Base-by-base conservation (phyloP, 1,139 yeast genomes). In the Lodderomyces theae region DNA sequence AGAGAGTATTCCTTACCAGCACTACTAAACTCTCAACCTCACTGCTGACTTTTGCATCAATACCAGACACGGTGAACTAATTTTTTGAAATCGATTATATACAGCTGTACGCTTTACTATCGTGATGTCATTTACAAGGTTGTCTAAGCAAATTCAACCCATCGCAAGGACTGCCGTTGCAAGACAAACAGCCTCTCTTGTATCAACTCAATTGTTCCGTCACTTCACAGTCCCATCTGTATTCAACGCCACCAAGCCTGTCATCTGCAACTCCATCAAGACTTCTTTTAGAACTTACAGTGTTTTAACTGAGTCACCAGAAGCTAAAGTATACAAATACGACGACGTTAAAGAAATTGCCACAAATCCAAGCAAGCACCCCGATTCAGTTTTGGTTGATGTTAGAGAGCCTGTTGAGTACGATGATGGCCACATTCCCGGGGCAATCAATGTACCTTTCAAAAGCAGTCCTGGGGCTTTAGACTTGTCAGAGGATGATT, bases 381-480 rank as follows among this genome's bases (percentile, higher is more conserved):
- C 74, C 9, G 62, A 72, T 28, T 63, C 74, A 19, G 72, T 86
- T 34, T 64, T 90, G 35, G 80, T 90, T 17, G 98, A 92, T 58
- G 97, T 87, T 24, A 80, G 98, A 58, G 98, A 92, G 64, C 96
- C 97, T 3, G 72, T 72, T 39, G 98, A 92, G 64, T 86, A 61
- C 58, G 66, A 68, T 36, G 80, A 71, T 45, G 89, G 88, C 28
- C 77, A 74, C 58, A 85, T 92, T 53, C 97, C 97, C 22, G 77
- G 80, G 22, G 83, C 98, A 11, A 65, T 89, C 48, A 92, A 92
- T 59, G 76, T 92, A 44, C 98, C 98, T 15, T 84, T 82, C 67
- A 89, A 88, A 57, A 80, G 95, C 6, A 79, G 90, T 12, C 97
- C 97, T 0, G 96, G 96, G n/a, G 97, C 97, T 0, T 72, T 92